A percentile compares a stretch with the other conserved stretches of the same genome.
phyloP scores from a whole-genome alignment of 2,329 filamentous ascomycete species.

The Periconia sp. region DNA sequence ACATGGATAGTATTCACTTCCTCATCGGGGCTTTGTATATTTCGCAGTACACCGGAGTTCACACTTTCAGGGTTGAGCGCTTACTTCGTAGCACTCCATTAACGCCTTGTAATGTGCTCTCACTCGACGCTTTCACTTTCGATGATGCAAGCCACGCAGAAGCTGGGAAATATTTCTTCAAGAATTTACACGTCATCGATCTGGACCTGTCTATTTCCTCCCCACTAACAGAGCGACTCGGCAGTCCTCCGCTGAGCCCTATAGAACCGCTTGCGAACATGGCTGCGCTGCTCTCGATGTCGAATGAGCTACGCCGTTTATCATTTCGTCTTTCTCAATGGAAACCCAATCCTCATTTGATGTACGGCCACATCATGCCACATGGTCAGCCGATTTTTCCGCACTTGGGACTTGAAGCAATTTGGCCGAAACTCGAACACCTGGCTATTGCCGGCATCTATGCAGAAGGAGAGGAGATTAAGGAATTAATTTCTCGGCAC shows the following conservation, averaged over 20 bases:
- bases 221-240: not conserved
- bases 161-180: conserved; percentile 29
- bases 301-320: conserved; percentile 11
- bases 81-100: not conserved
- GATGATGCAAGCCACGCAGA: conserved; percentile 15
- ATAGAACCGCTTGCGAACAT: conserved; percentile 20
- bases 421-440: conserved; percentile 29
- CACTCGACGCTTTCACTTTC: conserved; percentile 26
- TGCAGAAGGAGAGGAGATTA: conserved; percentile 21
- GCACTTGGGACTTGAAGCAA: conserved; percentile 21
- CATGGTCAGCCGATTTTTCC: conserved; percentile 9
- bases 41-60: conserved; percentile 26
- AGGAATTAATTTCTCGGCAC: conserved; percentile 25
- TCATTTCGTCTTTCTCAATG: conserved; percentile 10
- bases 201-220: conserved; percentile 17
- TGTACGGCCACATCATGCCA: conserved; percentile 10
- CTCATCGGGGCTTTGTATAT: conserved; percentile 32
- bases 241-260: not conserved
- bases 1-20: conserved; percentile 30
- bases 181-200: conserved; percentile 22
- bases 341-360: conserved; percentile 1
- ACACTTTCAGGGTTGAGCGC: conserved; percentile 23
- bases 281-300: conserved; percentile 17
- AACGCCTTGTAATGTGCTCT: conserved; percentile 16
- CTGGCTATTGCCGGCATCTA: conserved; percentile 28